Evolutionary conservation across 352 stramenopile species (phyloP), one percentile per base, ranked within the genome.

Genomic region (Phytopythium helicoides): DNA sequence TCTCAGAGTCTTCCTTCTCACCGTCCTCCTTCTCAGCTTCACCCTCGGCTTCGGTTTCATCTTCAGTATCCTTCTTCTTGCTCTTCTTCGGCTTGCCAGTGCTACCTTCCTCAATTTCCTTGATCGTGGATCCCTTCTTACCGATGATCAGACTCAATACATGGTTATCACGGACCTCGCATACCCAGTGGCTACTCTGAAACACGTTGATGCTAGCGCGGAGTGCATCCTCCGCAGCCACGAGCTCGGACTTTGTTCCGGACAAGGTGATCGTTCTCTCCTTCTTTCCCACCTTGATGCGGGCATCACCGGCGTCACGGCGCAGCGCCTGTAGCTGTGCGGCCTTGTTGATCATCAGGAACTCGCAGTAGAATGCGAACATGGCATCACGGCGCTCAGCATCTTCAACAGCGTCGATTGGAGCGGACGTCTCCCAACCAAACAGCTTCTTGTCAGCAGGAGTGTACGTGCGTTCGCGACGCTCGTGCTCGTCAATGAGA

Each of bases 91-190:
- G 9, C 11, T 16, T 35, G 21, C 3, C 31, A 22, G 37, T 14
- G 4, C 33, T 16, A 35, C 47, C 47, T 19, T 35, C 14, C 33
- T 53, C 82, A 31, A 92, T 78, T 46, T 86, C 56, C 54, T 90
- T 89, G 62, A 92, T 92, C 50, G 80, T 87, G 46, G 60, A 62
- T 9, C 82, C 82, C 50, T 90, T 92, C 60, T 90, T 90, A 51
- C 82, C 82, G 45, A 92, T 90, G 38, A 92, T 88, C 21, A 89
- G 62, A 47, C 82, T 92, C 38, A 92, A 56, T 25, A 86, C 33
- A 41, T 81, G 73, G 35, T 71, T 63, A 47, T 92, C 79, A 4
- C 58, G 39, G 31, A 90, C 70, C 40, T 90, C 71, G 28, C 69
- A 64, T 3, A 87, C 49, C 73, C 77, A 89, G 52, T 87, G 73